These are phyloP conservation scores for Herpotrichia juniperi DNA, from an alignment of 2,329 filamentous ascomycete genomes.

Conservation along the genomic window DNA sequence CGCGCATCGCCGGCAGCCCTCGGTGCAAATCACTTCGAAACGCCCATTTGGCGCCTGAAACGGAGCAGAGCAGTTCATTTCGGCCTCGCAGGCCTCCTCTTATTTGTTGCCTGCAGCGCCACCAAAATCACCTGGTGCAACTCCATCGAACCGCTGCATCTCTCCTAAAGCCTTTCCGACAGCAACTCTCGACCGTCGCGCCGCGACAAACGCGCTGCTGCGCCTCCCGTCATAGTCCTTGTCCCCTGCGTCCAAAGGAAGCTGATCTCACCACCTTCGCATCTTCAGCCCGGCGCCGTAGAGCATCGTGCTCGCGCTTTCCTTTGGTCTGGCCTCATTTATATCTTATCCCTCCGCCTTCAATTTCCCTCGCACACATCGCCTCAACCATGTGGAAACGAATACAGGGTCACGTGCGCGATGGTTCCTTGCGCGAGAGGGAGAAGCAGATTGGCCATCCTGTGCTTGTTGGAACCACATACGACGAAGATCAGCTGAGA, in stretches of 20 bases:
- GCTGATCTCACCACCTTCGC: conserved; percentile 4
- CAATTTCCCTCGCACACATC: background rate
- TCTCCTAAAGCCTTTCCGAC: conserved; percentile 16
- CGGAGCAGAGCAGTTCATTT: conserved; percentile 36
- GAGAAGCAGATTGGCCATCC: conserved; percentile 54
- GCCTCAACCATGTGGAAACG: conserved; percentile 61
- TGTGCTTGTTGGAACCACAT: conserved; percentile 52
- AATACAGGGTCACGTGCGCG: conserved; percentile 50
- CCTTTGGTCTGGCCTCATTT: too few species aligned
- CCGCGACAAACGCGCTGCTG: conserved; percentile 19
- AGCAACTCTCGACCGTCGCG: conserved; percentile 1
- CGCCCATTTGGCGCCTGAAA: conserved; percentile 38
- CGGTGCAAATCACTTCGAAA: conserved; percentile 34
- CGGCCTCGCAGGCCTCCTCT: conserved; percentile 17
- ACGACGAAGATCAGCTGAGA: conserved; percentile 52
- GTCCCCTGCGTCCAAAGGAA: conserved; percentile 5
- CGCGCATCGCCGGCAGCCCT: background rate
- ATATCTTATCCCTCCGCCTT: background rate
- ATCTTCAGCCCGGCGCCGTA: conserved; percentile 11
- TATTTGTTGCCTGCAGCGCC: conserved; percentile 29
- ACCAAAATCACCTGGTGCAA: conserved; percentile 17
- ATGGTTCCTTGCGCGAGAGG: conserved; percentile 49
- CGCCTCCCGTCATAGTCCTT: conserved; percentile 20
- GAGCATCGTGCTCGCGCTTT: conserved; percentile 4
- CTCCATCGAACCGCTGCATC: conserved; percentile 32